phyloP scores from a whole-genome alignment of 306 rosid species.

The Gastrolobium bilobum region DNA sequence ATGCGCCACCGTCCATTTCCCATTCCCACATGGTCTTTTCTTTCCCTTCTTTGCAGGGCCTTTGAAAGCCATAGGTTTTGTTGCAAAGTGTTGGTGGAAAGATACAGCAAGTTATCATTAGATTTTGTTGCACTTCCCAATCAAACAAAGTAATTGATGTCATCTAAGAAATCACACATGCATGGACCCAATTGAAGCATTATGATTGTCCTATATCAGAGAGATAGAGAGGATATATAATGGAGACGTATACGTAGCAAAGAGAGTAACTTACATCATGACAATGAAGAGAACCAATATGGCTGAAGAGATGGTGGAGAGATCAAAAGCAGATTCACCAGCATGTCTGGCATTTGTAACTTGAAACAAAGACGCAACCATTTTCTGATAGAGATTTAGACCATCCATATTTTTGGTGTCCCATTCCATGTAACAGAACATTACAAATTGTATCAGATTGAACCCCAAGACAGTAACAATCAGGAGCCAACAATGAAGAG shows the following conservation, averaged over 20 bases:
- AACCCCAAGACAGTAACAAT: constrained; percentile 57
- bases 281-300: constrained; percentile 68
- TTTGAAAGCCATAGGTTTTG: no score
- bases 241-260: background rate
- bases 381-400: constrained; percentile 59
- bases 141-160: background rate
- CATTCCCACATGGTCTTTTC: no score
- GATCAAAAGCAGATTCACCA: constrained; percentile 74
- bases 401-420: constrained; percentile 63
- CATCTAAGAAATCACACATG: background rate
- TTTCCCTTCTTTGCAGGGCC: no score
- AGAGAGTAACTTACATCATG: constrained; percentile 68
- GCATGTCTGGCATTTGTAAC: constrained; percentile 65
- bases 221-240: background rate
- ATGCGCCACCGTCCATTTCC: no score
- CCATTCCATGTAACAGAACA: constrained; percentile 78
- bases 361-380: constrained; percentile 67
- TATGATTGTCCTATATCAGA: background rate
- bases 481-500: constrained; percentile 52
- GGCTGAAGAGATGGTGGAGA: constrained; percentile 72
- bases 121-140: background rate
- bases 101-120: no score
- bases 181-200: background rate
- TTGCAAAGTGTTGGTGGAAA: no score
- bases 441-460: constrained; percentile 53